phyloP scores from a whole-genome alignment of 768 basidiomycete genomes.

The Mycena galericulata region DNA sequence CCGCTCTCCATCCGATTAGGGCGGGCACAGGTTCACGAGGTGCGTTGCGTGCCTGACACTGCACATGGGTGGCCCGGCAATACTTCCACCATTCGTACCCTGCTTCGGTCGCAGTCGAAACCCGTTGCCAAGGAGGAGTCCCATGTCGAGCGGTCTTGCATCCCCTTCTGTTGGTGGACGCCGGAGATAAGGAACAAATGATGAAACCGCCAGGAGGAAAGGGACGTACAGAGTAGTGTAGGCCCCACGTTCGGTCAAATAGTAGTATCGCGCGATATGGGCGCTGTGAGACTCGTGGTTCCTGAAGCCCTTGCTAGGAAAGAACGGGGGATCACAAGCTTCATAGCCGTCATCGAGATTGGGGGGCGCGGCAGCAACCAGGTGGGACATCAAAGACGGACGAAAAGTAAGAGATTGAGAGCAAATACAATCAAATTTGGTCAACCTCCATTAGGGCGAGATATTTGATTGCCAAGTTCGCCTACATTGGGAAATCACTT shows the following conservation, averaged over 20 bases:
- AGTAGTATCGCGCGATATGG: background rate
- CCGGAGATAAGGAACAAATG: background rate
- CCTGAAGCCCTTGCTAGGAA: background rate
- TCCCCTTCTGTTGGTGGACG: background rate
- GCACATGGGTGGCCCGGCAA: background rate
- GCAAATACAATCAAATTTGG: too few species aligned
- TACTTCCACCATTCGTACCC: background rate
- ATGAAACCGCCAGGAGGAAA: too few species aligned
- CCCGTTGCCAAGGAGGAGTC: background rate
- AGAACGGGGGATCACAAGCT: background rate
- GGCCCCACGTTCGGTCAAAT: background rate
- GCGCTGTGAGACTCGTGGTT: slow-evolving; percentile 1
- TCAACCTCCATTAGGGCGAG: too few species aligned
- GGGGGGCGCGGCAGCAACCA: background rate
- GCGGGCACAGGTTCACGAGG: background rate
- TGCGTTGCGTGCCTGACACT: background rate
- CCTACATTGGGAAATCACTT: too few species aligned
- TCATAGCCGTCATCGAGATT: background rate
- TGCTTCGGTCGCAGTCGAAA: background rate
- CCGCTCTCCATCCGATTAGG: background rate
- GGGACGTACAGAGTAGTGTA: background rate
- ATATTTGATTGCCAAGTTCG: too few species aligned
- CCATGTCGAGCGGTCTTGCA: background rate
- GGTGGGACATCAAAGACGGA: too few species aligned
- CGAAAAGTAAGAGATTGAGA: too few species aligned